Conservation (phyloP, 805 yeast genomes). For the Kazachstania bromeliacearum region DNA sequence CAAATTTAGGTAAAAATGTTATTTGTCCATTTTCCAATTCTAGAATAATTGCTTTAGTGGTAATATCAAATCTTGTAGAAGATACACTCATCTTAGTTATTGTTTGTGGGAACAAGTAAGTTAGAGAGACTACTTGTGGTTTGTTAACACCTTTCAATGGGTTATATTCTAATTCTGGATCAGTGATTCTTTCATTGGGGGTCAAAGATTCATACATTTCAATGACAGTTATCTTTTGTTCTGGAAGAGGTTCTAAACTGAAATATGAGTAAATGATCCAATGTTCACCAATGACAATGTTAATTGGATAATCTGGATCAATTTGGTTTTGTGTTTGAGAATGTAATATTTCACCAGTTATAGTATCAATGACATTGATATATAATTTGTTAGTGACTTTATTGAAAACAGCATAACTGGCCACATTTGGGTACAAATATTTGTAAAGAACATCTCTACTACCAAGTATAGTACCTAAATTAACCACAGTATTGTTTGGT, state of each 20-base stretch:
- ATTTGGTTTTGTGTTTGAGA: slow-evolving; percentile 33
- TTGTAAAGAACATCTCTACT: slow-evolving; percentile 74
- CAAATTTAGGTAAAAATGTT: slow-evolving; percentile 56
- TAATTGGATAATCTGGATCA: slow-evolving; percentile 35
- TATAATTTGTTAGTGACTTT: slow-evolving; percentile 28
- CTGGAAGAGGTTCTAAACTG: slow-evolving; percentile 40
- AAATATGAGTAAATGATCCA: slow-evolving; percentile 68
- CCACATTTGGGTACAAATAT: slow-evolving; percentile 62
- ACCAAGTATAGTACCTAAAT: slow-evolving; percentile 59
- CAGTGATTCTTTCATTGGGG: slow-evolving; percentile 38
- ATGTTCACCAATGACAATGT: slow-evolving; percentile 65
- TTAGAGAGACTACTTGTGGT: slow-evolving; percentile 44
- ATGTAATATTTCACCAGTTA: slow-evolving; percentile 57
- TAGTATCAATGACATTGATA: slow-evolving; percentile 52
- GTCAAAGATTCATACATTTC: slow-evolving; percentile 66
- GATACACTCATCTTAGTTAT: slow-evolving; percentile 46
- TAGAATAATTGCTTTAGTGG: slow-evolving; percentile 55
- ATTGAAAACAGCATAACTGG: slow-evolving; percentile 41
- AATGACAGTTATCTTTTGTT: slow-evolving; percentile 54
- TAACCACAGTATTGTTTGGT: slow-evolving; percentile 37
- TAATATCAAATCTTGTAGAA: slow-evolving; percentile 53
- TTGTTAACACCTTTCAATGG: slow-evolving; percentile 19
- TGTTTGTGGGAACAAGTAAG: slow-evolving; percentile 55
- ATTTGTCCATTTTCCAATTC: slow-evolving; percentile 54
- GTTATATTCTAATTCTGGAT: slow-evolving; percentile 7